Evolutionary conservation across 768 basidiomycete genomes (phyloP).

Genomic region (Calocera viscosa): DNA sequence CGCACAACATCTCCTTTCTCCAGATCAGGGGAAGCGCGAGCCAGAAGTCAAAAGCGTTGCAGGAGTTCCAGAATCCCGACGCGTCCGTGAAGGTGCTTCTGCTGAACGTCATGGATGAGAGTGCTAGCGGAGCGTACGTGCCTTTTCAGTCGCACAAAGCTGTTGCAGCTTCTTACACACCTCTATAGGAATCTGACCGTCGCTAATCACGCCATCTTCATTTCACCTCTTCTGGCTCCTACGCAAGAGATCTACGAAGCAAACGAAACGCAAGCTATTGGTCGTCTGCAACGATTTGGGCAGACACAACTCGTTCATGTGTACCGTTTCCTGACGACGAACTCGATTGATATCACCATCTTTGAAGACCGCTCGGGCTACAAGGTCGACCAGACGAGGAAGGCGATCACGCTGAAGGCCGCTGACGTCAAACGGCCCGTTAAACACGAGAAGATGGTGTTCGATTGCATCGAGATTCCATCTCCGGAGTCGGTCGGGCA

Average conservation of each 20-base stretch:
- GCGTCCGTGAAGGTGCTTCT: conserved; percentile 62
- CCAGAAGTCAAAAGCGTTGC: conserved; percentile 67
- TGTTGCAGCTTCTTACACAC: neutral
- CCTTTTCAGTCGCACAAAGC: neutral
- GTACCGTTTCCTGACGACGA: conserved; percentile 69
- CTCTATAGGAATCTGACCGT: conserved; percentile 57
- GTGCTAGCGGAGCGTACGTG: conserved; percentile 64
- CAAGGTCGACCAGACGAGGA: neutral
- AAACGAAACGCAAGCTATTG: conserved; percentile 70
- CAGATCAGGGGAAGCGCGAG: conserved; percentile 71
- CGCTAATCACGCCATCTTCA: conserved; percentile 90
- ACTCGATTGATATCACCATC: conserved; percentile 83
- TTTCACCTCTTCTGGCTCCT: conserved; percentile 76
- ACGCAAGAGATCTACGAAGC: conserved; percentile 76
- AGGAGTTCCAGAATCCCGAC: conserved; percentile 72
- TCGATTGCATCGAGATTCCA: neutral
- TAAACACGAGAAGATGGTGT: neutral
- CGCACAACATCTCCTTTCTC: conserved; percentile 59
- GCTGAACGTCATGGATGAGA: conserved; percentile 88
- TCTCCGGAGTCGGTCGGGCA: neutral
- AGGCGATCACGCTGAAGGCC: neutral
- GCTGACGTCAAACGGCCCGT: neutral
- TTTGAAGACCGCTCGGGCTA: conserved; percentile 28
- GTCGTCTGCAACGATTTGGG: conserved; percentile 71
- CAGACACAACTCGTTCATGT: conserved; percentile 70